Evolutionary conservation across 2,329 filamentous ascomycete genomes (phyloP).

Genomic region (Atkinsonella hypoxylon): DNA sequence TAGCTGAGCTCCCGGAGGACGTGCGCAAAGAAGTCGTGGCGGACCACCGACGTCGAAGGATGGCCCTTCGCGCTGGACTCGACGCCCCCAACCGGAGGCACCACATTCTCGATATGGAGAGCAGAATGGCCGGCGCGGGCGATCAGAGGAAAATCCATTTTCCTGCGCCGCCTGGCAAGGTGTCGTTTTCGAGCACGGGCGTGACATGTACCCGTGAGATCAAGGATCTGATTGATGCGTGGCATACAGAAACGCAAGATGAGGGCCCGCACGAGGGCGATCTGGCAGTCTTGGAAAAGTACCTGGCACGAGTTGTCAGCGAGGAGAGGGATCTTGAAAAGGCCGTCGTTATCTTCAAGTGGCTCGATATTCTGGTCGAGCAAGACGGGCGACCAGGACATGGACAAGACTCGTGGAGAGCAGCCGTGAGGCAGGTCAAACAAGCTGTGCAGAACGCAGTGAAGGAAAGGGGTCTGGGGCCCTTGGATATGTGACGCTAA

Average conservation of each 20-base stretch:
- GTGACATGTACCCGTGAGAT: slow-evolving; percentile 45
- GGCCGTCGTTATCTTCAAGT: slow-evolving; percentile 55
- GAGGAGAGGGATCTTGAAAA: slow-evolving; percentile 74
- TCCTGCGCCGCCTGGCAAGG: slow-evolving; percentile 30
- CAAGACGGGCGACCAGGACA: slow-evolving; percentile 26
- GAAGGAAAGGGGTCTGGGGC: slow-evolving; percentile 41
- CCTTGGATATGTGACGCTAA: slow-evolving; percentile 27
- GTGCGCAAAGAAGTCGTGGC: slow-evolving; percentile 66
- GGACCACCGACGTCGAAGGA: slow-evolving; percentile 48
- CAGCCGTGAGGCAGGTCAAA: slow-evolving; percentile 32
- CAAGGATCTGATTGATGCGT: slow-evolving; percentile 60
- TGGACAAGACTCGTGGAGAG: slow-evolving; percentile 34
- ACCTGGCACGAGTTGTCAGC: slow-evolving; percentile 57
- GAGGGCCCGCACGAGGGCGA: slow-evolving; percentile 74
- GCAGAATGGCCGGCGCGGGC: slow-evolving; percentile 17
- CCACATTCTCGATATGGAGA: slow-evolving; percentile 13
- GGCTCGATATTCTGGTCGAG: slow-evolving; percentile 48
- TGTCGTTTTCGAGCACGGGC: slow-evolving; percentile 32
- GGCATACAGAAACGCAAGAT: slow-evolving; percentile 58
- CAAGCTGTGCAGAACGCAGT: slow-evolving; percentile 43
- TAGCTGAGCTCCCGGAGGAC: slow-evolving; percentile 73
- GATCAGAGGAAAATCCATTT: slow-evolving; percentile 34
- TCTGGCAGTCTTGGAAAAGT: slow-evolving; percentile 60
- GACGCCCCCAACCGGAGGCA: slow-evolving; percentile 22
- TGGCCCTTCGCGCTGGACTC: slow-evolving; percentile 44